phyloP scores from a whole-genome alignment of 768 basidiomycete genomes.

The Rickenella mellea region DNA sequence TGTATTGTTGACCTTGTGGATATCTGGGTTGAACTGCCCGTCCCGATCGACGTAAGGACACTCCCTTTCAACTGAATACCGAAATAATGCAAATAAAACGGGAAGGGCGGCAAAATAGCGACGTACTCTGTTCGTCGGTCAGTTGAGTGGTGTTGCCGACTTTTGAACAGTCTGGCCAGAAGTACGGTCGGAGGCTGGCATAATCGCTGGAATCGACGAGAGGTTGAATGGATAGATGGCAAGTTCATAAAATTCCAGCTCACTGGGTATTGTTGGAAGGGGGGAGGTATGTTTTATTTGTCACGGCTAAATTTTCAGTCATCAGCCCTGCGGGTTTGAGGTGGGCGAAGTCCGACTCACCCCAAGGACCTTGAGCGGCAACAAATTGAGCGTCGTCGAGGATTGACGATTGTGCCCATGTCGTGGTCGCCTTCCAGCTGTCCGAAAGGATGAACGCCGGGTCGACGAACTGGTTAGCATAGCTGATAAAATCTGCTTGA shows the following conservation, averaged over 20 bases:
- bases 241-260: too few species aligned
- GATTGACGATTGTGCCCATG: too few species aligned
- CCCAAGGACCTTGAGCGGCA: constrained; percentile 9
- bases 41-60: constrained; percentile 51
- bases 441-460: constrained; percentile 37
- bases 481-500: constrained; percentile 32
- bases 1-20: constrained; percentile 42
- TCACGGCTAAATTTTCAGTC: too few species aligned
- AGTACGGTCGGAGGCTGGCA: too few species aligned
- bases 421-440: constrained; percentile 33
- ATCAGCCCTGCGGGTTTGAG: too few species aligned
- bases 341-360: too few species aligned
- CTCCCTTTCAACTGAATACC: constrained; percentile 38
- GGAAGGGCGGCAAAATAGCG: neutral
- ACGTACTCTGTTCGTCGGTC: constrained; percentile 39
- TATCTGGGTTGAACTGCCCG: constrained; percentile 59
- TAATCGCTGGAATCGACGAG: too few species aligned
- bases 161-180: constrained; percentile 56
- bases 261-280: too few species aligned
- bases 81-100: too few species aligned
- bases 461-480: constrained; percentile 48
- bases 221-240: too few species aligned
- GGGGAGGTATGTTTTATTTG: too few species aligned
- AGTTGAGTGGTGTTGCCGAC: constrained; percentile 51
- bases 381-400: too few species aligned